phyloP scores from a whole-genome alignment of 495 filamentous ascomycete species.

The Amorphotheca resinae region DNA sequence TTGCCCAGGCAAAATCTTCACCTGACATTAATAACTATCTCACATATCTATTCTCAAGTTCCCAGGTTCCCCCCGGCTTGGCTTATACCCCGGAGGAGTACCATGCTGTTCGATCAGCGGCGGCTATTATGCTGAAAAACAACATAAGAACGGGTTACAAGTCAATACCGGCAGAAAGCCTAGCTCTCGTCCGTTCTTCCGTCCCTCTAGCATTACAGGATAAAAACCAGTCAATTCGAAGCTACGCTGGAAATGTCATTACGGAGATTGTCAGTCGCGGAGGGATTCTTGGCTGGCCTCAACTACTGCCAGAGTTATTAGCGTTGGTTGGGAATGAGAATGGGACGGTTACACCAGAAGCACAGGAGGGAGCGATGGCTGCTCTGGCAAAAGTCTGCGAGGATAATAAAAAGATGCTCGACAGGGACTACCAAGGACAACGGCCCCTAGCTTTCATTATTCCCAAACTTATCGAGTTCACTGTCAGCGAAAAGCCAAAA shows the following conservation, averaged over 20 bases:
- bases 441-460: constrained; percentile 79
- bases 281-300: constrained; percentile 82
- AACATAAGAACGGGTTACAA: constrained; percentile 63
- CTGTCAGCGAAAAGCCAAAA: constrained; percentile 55
- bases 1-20: constrained; percentile 75
- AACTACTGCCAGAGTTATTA: constrained; percentile 71
- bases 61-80: constrained; percentile 44
- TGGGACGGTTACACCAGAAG: constrained; percentile 50
- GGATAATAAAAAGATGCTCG: constrained; percentile 79
- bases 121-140: constrained; percentile 91
- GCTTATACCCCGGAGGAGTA: constrained; percentile 45
- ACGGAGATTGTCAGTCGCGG: constrained; percentile 84
- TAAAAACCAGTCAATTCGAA: constrained; percentile 67
- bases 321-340: constrained; percentile 58
- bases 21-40: constrained; percentile 97
- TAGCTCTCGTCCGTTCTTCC: constrained; percentile 65
- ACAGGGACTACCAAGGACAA: constrained; percentile 75
- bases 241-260: constrained; percentile 82
- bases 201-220: constrained; percentile 73
- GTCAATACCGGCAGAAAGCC: constrained; percentile 53
- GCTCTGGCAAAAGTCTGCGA: constrained; percentile 92
- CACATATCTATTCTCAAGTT: constrained; percentile 72
- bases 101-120: constrained; percentile 68
- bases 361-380: constrained; percentile 88
- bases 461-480: constrained; percentile 82